Conservation (phyloP, 2,329 filamentous ascomycete genomes). For the Davidsoniella neocaledoniae region DNA sequence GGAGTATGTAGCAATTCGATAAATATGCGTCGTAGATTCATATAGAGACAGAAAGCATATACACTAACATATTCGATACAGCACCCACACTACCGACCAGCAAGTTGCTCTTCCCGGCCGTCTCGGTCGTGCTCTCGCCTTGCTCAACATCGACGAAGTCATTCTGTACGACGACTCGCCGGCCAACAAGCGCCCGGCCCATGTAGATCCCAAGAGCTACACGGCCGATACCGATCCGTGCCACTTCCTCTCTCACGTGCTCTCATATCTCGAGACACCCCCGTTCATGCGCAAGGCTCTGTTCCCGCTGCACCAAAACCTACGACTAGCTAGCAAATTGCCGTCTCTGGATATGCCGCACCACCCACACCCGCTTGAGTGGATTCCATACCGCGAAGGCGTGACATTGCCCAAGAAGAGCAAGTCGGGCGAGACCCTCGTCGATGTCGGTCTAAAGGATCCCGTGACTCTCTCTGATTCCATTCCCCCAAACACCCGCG, state of each 20-base stretch:
- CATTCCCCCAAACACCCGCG: slow-evolving; percentile 53
- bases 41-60: too few species aligned
- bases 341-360: slow-evolving; percentile 74
- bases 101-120: slow-evolving; percentile 57
- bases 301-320: slow-evolving; percentile 64
- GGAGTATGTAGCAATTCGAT: slow-evolving; percentile 35
- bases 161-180: slow-evolving; percentile 62
- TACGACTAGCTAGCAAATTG: slow-evolving; percentile 54
- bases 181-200: slow-evolving; percentile 26
- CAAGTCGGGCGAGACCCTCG: slow-evolving; percentile 32
- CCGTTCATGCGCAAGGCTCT: slow-evolving; percentile 62
- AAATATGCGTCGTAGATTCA: too few species aligned
- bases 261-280: slow-evolving; percentile 71
- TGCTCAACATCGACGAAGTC: slow-evolving; percentile 74
- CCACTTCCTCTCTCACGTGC: slow-evolving; percentile 62
- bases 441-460: slow-evolving; percentile 40
- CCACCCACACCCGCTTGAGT: slow-evolving; percentile 60
- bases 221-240: slow-evolving; percentile 60
- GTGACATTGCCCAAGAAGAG: slow-evolving; percentile 34
- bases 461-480: slow-evolving; percentile 38
- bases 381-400: slow-evolving; percentile 66
- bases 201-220: slow-evolving; percentile 35
- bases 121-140: slow-evolving; percentile 63
- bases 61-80: slow-evolving; percentile 20
- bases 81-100: slow-evolving; percentile 56